These are phyloP conservation scores for Selenicereus undatus DNA, from an alignment of 148 eudicot genomes.

Conservation along the genomic window DNA sequence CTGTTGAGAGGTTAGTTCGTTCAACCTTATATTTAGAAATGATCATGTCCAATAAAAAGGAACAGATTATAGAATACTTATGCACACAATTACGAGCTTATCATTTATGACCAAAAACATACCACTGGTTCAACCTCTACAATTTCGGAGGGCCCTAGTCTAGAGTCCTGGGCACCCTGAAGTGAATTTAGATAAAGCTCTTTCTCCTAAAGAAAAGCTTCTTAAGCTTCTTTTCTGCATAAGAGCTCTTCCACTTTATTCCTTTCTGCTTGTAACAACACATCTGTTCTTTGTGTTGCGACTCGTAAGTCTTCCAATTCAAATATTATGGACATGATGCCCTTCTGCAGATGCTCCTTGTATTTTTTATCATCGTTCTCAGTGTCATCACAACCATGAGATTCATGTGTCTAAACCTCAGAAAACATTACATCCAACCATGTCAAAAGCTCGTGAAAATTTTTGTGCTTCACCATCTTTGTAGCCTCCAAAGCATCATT, in stretches of 20 bases:
- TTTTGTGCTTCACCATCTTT: too few species aligned
- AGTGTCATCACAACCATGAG: slow-evolving; percentile 29
- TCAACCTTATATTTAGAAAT: neutral
- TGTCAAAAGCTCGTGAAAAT: too few species aligned
- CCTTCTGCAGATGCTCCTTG: slow-evolving; percentile 56
- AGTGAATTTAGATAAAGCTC: slow-evolving; percentile 50
- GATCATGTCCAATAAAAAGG: too few species aligned
- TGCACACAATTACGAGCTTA: neutral
- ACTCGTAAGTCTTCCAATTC: too few species aligned
- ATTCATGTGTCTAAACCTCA: slow-evolving; percentile 38
- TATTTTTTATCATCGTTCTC: slow-evolving; percentile 30
- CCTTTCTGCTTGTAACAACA: slow-evolving; percentile 57
- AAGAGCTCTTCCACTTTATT: slow-evolving; percentile 60
- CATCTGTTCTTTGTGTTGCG: slow-evolving; percentile 56
- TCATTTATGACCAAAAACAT: slow-evolving; percentile 24
- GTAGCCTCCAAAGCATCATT: too few species aligned
- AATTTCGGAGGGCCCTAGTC: slow-evolving; percentile 61
- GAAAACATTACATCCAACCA: slow-evolving; percentile 62
- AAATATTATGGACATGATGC: too few species aligned
- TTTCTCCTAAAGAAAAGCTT: slow-evolving; percentile 56
- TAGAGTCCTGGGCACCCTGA: slow-evolving; percentile 40
- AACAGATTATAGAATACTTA: neutral
- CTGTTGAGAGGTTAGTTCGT: neutral
- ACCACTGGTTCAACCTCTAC: too few species aligned
- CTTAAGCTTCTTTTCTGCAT: slow-evolving; percentile 51